A percentile compares a stretch with the other conserved stretches of the same genome.
phyloP scores from a whole-genome alignment of 345 rosid genomes.

The Limnanthes douglasii region DNA sequence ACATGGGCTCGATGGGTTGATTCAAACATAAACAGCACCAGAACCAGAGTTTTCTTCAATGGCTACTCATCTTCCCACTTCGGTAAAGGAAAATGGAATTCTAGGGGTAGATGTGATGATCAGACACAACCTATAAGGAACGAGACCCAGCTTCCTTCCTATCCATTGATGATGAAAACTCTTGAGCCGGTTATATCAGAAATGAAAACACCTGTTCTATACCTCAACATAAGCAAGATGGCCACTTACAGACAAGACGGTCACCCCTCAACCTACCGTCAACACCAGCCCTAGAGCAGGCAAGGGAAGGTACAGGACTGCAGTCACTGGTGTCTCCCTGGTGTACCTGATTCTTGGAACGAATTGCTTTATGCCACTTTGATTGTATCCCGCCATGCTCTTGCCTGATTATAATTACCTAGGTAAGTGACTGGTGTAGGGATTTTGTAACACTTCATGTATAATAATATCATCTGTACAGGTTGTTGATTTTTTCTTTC shows the following conservation, averaged over 20 bases:
- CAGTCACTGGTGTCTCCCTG: too few relatives aligned
- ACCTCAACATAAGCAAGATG: conserved; percentile 60
- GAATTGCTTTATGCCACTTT: too few relatives aligned
- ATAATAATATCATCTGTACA: too few relatives aligned
- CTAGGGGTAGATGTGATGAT: conserved; percentile 39
- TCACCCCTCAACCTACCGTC: conserved; percentile 56
- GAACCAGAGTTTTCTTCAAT: conserved; percentile 43
- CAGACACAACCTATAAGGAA: conserved; percentile 31
- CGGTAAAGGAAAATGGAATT: conserved; percentile 56
- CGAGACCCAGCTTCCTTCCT: conserved; percentile 17
- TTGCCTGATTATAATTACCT: too few relatives aligned
- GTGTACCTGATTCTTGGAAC: too few relatives aligned
- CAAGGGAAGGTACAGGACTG: too few relatives aligned
- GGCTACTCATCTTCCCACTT: conserved; percentile 84
- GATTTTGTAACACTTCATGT: too few relatives aligned
- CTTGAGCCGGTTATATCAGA: conserved; percentile 46
- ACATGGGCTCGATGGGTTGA: conserved; percentile 85
- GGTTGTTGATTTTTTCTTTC: too few relatives aligned
- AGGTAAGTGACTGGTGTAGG: too few relatives aligned
- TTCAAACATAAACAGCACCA: conserved; percentile 31
- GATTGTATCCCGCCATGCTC: too few relatives aligned
- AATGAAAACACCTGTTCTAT: conserved; percentile 58
- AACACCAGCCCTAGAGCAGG: too few relatives aligned
- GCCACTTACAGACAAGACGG: conserved; percentile 54
- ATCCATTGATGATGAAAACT: conserved; percentile 65